phyloP scores from a whole-genome alignment of 2,329 filamentous ascomycete genomes.

The Colletotrichum endophyticum region DNA sequence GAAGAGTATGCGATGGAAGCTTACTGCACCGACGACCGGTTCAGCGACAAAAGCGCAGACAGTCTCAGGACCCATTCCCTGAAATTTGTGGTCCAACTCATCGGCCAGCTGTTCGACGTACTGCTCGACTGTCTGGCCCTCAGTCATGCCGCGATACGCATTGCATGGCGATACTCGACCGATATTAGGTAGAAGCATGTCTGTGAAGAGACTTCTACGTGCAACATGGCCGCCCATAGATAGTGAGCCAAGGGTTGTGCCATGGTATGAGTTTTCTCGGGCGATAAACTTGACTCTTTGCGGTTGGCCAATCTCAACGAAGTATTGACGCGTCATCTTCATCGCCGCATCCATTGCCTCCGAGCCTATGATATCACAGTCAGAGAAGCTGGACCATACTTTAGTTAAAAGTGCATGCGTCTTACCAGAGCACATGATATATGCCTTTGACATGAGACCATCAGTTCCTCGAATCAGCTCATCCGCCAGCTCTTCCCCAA shows the following conservation, averaged over 20 bases:
- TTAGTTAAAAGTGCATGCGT: neutral
- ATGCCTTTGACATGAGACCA: conserved; percentile 40
- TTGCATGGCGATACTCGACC: conserved; percentile 71
- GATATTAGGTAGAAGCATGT: conserved; percentile 61
- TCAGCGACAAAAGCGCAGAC: conserved; percentile 69
- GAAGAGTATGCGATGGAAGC: conserved; percentile 28
- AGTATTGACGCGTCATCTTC: conserved; percentile 57
- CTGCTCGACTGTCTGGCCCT: conserved; percentile 59
- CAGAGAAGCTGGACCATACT: no score
- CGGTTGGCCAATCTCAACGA: conserved; percentile 49
- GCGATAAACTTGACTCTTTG: conserved; percentile 69
- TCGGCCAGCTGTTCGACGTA: conserved; percentile 57
- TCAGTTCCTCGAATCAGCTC: conserved; percentile 42
- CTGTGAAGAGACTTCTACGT: conserved; percentile 66
- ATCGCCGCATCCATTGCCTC: conserved; percentile 52
- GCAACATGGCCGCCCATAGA: conserved; percentile 66
- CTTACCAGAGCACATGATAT: conserved; percentile 32
- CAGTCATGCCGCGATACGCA: conserved; percentile 61
- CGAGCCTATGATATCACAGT: conserved; percentile 45
- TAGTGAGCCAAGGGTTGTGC: conserved; percentile 72
- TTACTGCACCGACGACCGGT: conserved; percentile 74
- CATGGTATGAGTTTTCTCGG: conserved; percentile 73
- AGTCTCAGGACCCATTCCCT: conserved; percentile 64
- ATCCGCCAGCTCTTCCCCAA: conserved; percentile 41
- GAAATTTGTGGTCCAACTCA: conserved; percentile 73